Evolutionary conservation across 1,139 yeast genomes (phyloP), one percentile per base, ranked within the genome.

Genomic region (Debaryomycetaceae sp.): DNA sequence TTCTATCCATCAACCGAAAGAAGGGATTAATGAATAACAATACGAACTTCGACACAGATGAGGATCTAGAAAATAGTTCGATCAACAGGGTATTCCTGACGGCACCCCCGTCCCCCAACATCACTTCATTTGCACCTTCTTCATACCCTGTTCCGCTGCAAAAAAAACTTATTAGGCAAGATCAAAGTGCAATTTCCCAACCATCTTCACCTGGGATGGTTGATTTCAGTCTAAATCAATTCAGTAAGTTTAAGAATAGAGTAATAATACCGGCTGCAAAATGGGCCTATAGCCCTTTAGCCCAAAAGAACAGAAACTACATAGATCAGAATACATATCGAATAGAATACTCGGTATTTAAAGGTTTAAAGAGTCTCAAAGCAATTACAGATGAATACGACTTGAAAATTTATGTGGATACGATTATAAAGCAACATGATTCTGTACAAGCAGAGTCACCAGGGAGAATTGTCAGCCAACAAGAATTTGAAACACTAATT

Each of bases 201-300:
- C 11, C 26, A 22, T 22, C 26, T 8, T 22, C 26, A 8, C 26
- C 26, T 11, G 26, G 26, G 26, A 22, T 22, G 26, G 26, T 22
- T 22, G 26, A 22, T 11, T 22, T 22, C 26, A 3, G 26, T 11
- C 7, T 8, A 8, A 35, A 43, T 17, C 45, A 58, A 31, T 44
- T 60, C 33, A 53, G 52, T 37, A 49, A 39, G 28, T 56, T 61
- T 39, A 53, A 62, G 22, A 48, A 54, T 35, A 53, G 59, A 24
- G 53, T 57, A 40, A 46, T 63, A 26, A 51, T 58, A 5, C 63
- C 66, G 4, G 66, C 64, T 13, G 64, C 62, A 11, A 54, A 52
- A 41, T 58, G 62, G 62, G 59, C 61, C 6, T 52, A 52, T 38
- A 46, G 52, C 17, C 60, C 61, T 6, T 40, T 49, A 2, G 33